Percentiles rank a stretch among this genome's conserved stretches.
phyloP scores from a whole-genome alignment of 1,284 basidiomycete genomes.

The Hemileia vastatrix region DNA sequence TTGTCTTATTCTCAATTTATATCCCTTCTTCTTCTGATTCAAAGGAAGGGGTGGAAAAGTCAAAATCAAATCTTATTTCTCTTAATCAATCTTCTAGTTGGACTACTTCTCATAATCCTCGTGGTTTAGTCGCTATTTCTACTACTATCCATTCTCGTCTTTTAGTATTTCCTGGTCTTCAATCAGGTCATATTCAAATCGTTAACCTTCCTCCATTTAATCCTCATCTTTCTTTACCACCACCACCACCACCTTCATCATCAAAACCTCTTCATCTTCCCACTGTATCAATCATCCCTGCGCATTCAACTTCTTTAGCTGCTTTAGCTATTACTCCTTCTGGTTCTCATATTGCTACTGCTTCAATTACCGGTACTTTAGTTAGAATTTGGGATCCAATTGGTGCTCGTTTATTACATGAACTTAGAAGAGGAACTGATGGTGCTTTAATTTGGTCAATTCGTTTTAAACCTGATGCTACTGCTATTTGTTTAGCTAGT shows the following conservation, averaged over 20 bases:
- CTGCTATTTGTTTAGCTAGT: slow-evolving; percentile 76
- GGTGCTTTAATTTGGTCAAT: slow-evolving; percentile 85
- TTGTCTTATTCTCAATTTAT: slow-evolving; percentile 67
- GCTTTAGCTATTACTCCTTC: slow-evolving; percentile 66
- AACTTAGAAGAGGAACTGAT: slow-evolving; percentile 77
- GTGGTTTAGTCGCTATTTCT: slow-evolving; percentile 74
- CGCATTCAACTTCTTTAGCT: slow-evolving; percentile 69
- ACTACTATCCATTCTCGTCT: slow-evolving; percentile 66
- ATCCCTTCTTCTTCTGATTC: slow-evolving; percentile 43
- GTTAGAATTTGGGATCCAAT: slow-evolving; percentile 77
- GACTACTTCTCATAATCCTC: slow-evolving; percentile 14
- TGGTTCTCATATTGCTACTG: slow-evolving; percentile 72
- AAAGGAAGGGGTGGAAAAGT: slow-evolving; percentile 23
- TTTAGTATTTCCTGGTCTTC: slow-evolving; percentile 74
- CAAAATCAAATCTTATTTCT: background rate
- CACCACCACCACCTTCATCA: slow-evolving; percentile 47
- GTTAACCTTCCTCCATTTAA: slow-evolving; percentile 57
- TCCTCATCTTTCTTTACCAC: slow-evolving; percentile 49
- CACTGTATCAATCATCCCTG: slow-evolving; percentile 62
- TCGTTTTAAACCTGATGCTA: slow-evolving; percentile 52
- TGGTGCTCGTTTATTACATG: slow-evolving; percentile 64
- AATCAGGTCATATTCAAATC: slow-evolving; percentile 81
- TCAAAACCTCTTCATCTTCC: slow-evolving; percentile 24
- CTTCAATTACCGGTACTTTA: slow-evolving; percentile 73
- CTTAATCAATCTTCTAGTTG: slow-evolving; percentile 6